Evolutionary conservation across 805 yeast species (phyloP), one percentile per base, ranked within the genome.

Genomic region (Scheffersomyces lignosus): DNA sequence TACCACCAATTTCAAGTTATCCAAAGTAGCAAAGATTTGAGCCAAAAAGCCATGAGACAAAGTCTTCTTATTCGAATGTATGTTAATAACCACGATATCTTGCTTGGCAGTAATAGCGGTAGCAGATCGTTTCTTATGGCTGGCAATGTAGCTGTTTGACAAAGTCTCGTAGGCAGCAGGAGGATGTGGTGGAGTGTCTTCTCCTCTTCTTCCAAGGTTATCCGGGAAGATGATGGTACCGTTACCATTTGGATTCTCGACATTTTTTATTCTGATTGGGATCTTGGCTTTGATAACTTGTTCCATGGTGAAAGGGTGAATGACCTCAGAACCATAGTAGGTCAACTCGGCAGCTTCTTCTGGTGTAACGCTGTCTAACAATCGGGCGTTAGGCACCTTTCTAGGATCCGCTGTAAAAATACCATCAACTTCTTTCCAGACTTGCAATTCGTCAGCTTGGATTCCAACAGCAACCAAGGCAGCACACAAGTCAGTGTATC

Each of bases 391-490:
- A 25, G 89, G 83, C 18, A 93, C 98, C 53, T 93, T 93, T 43
- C 99, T 75, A 27, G 99, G 99, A 60, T 93, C 99, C 3, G 99
- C 99, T 0, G 98, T 90, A 70, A 93, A 93, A 27, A 93, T 93
- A 52, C 99, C 99, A 60, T 93, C 99, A 35, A 93, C 99, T 69
- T 93, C 99, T 54, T 93, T 93, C 99, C 99, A 93, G 33, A 93
- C 87, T 67, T 93, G 99, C 44, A 93, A 73, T 64, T 93, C 99
- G 30, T 88, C 95, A 4, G 98, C 97, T 44, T 75, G 78, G 33
- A 84, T 64, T 1, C 97, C 99, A 18, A 93, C 98, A 0, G 99
- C 96, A 27, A 89, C 77, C 54, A 93, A 73, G 1, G 98, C 99
- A 14, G 99, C 99, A 71, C 99, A 93, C 51, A 93, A 70, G 61